Base-by-base conservation (phyloP, 352 stramenopile species). In the Globisporangium paroecandrum region DNA sequence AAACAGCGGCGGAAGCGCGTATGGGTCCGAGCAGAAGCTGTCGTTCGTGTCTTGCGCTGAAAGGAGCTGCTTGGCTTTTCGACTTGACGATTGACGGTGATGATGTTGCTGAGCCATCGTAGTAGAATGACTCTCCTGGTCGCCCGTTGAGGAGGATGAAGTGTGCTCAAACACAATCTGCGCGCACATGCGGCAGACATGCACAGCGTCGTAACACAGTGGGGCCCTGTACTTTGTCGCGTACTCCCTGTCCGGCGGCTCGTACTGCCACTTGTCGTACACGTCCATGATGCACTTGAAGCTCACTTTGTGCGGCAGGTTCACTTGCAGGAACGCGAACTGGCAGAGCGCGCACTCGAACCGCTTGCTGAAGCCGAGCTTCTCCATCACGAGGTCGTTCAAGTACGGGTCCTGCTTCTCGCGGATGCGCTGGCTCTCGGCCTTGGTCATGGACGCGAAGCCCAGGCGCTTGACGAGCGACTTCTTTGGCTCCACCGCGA, bases 251-350 rank as follows among this genome's bases (percentile, higher is more conserved):
- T 91, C 79, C 18, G 76, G 79, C 10, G 85, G 76, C 3, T 69
- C 66, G 66, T 87, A 91, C 7, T 72, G 55, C 85, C 85, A 93
- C 58, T 76, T 63, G 6, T 77, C 72, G 47, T 93, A 80, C 32
- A 93, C 75, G 56, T 91, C 85, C 79, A 93, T 85, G 72, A 93
- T 79, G 68, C 85, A 89, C 62, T 86, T 84, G 71, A 91, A 93
- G 49, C 81, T 89, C 64, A 93, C 83, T n/a, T 76, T 75, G 51
- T 89, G 75, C 43, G 85, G 82, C 60, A 93, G 64, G 38, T 91
- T 93, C 51, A 79, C 72, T 46, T 71, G 69, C 20, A 91, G 58
- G 64, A 84, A 89, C 10, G 74, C 43, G 46, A 86, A 78, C 20
- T 85, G 73, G 43, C 85, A 93, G 7, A 93, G 69, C 34, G 79